phyloP scores from a whole-genome alignment of 2,329 filamentous ascomycete species.

The Ilyonectria sp. region DNA sequence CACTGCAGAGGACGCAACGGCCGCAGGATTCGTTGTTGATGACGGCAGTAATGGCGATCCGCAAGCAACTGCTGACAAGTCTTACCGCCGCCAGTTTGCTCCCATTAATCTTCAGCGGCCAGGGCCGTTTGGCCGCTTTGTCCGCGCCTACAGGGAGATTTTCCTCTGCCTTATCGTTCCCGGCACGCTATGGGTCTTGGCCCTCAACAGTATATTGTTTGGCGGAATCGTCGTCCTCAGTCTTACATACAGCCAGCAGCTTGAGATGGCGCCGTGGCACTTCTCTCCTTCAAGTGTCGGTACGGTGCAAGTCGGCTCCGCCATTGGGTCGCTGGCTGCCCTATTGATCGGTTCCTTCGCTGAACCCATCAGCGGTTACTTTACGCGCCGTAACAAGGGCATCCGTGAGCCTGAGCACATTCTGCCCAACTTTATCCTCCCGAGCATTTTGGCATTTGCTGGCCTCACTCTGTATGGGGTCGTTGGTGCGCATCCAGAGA shows the following conservation, averaged over 20 bases:
- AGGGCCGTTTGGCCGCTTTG: background rate
- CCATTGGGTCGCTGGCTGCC: background rate
- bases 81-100: background rate
- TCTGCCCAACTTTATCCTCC: constrained; percentile 1
- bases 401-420: background rate
- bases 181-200: background rate
- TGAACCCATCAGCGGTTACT: background rate
- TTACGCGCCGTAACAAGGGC: background rate
- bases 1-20: background rate
- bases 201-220: background rate
- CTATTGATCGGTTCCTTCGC: background rate
- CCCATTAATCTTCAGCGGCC: background rate
- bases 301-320: background rate
- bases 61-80: background rate
- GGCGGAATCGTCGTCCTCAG: background rate
- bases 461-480: background rate
- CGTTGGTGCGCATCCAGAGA: background rate
- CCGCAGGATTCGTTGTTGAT: background rate
- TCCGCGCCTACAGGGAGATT: background rate
- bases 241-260: constrained; percentile 1
- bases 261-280: background rate
- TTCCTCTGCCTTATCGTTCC: background rate
- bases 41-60: background rate
- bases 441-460: background rate
- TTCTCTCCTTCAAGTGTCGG: background rate